Base-by-base conservation (phyloP, 2,329 filamentous ascomycete species). In the Cryphonectria naterciae region DNA sequence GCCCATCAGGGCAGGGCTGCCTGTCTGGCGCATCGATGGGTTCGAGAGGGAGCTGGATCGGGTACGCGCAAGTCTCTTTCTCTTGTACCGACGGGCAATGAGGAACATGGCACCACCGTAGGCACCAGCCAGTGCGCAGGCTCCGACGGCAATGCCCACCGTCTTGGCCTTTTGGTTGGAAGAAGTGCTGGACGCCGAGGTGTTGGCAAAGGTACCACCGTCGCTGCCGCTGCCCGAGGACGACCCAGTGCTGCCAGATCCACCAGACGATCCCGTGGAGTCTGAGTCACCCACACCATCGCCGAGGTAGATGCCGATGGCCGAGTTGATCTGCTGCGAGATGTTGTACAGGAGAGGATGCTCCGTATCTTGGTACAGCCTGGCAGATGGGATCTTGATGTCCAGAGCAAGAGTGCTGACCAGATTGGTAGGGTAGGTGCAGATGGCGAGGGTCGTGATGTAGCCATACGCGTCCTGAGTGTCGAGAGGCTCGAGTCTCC, bases 41-140 rank as follows among this genome's bases (percentile, higher is more conserved):
- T 85, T 86, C 65, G 86, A 86, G 73, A 95, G 83, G 62, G 93
- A 97, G 85, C 90, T 93, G 67, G 91, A 86, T 72, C 94, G 92
- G 77, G 90, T 88, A 83, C 97, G 93, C 66, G 89, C 85, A 79
- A 92, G 88, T 82, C 90, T 92, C 87, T 92, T 94, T 84, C 92
- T 91, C 86, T 95, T 93, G 87, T 97, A 97, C 72, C 95, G 89
- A 73, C 94, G 91, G 65, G 95, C 95, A 75, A 97, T 89, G 77
- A 96, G 91, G 84, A 97, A 95, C 95, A 98, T 97, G 80, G 93
- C 94, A 17, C 92, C 93, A 78, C 94, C 95, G 76, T 97, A 97
- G n/a, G 94, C 91, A 66, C 91, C 92, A 58, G 93, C 93, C 77
- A 94, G 91, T 60, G 88, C 88, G 43, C 95, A 89, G 37, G 93